Percentiles rank a stretch among this genome's conserved stretches.
Conservation (phyloP, 192 early-diverging fungal species). For the Coemansia aciculifera region DNA sequence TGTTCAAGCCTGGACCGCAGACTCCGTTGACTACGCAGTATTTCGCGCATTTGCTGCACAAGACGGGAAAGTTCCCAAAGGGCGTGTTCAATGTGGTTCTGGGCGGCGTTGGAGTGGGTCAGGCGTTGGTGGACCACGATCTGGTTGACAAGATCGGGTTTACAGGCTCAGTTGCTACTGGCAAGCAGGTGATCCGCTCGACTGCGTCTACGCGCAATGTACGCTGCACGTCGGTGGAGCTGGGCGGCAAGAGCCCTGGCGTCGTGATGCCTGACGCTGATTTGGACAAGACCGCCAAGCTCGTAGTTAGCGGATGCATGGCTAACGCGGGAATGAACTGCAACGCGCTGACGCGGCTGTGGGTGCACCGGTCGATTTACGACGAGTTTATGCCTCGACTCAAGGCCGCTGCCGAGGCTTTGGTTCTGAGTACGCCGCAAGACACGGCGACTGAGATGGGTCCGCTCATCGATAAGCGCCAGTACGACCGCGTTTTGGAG, state of each 20-base stretch:
- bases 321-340: conserved; percentile 76
- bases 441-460: conserved; percentile 40
- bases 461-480: conserved; percentile 58
- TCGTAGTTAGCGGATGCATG: conserved; percentile 55
- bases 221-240: conserved; percentile 56
- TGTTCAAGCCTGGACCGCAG: conserved; percentile 62
- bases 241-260: conserved; percentile 62
- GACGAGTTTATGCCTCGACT: conserved; percentile 62
- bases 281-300: conserved; percentile 45
- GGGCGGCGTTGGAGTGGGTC: conserved; percentile 52
- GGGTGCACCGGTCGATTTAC: conserved; percentile 67
- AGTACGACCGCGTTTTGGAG: conserved; percentile 58
- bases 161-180: conserved; percentile 58
- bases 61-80: conserved; percentile 46
- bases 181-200: conserved; percentile 55
- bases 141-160: conserved; percentile 57
- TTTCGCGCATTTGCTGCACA: conserved; percentile 53
- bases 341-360: conserved; percentile 70
- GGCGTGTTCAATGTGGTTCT: conserved; percentile 59
- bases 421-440: conserved; percentile 30
- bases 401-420: conserved; percentile 45
- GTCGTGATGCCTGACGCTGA: conserved; percentile 59
- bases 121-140: conserved; percentile 53
- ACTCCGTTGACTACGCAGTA: conserved; percentile 61
- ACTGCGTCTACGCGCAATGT: conserved; percentile 50